Conservation (phyloP, 768 basidiomycete genomes). For the Rhizopogon rudus region DNA sequence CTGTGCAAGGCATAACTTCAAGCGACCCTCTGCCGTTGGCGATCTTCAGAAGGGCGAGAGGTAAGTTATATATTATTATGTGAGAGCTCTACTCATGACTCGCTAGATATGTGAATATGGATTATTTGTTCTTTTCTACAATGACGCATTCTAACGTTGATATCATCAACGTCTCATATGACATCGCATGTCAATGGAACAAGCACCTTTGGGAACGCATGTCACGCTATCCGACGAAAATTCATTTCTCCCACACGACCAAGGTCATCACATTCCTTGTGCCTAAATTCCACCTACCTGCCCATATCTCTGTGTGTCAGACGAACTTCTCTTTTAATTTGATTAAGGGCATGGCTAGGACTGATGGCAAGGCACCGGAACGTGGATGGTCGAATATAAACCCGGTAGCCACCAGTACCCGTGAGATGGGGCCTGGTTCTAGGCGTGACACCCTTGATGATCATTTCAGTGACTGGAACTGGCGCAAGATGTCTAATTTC, state of each 20-base stretch:
- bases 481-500: not conserved
- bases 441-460: slow-evolving; percentile 23
- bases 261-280: not conserved
- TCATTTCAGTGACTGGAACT: slow-evolving; percentile 8
- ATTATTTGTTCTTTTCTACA: slow-evolving; percentile 8
- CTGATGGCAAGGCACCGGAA: slow-evolving; percentile 1
- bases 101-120: slow-evolving; percentile 14
- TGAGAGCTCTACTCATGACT: not conserved
- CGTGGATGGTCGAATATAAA: slow-evolving; percentile 15
- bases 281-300: slow-evolving; percentile 13
- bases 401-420: slow-evolving; percentile 7
- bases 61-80: slow-evolving; percentile 1
- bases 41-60: slow-evolving; percentile 16
- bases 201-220: too few species aligned
- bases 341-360: not conserved
- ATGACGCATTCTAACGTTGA: not conserved
- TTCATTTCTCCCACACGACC: not conserved
- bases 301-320: not conserved
- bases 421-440: slow-evolving; percentile 14
- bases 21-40: slow-evolving; percentile 8
- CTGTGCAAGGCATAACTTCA: slow-evolving; percentile 3
- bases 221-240: not conserved
- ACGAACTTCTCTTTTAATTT: not conserved
- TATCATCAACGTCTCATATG: slow-evolving; percentile 10
- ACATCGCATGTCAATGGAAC: too few species aligned